Evolutionary conservation across 768 basidiomycete species (phyloP).

Genomic region (Pilatotrama ljubarskyi): DNA sequence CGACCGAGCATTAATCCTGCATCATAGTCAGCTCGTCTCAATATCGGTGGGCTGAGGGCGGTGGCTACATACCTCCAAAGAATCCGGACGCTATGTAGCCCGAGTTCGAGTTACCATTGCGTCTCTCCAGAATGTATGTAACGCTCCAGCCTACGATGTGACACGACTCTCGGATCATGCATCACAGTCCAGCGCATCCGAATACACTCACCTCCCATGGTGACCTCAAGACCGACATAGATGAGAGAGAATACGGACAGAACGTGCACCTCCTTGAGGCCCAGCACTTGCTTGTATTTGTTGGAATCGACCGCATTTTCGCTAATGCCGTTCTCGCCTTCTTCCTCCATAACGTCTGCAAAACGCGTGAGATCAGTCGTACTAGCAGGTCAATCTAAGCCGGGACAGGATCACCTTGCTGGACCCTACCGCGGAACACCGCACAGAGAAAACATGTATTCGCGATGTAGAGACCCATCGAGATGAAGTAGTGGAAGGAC

Average conservation of each 20-base stretch:
- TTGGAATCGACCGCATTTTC: conserved; percentile 34
- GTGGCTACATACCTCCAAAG: conserved; percentile 39
- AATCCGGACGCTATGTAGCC: conserved; percentile 47
- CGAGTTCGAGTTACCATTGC: conserved; percentile 37
- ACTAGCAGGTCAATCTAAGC: background rate
- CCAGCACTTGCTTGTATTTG: conserved; percentile 37
- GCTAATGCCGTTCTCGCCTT: conserved; percentile 19
- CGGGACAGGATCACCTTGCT: conserved; percentile 29
- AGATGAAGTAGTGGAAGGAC: conserved; percentile 47
- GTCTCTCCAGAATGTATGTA: conserved; percentile 41
- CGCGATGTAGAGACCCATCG: conserved; percentile 27
- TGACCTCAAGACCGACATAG: conserved; percentile 45
- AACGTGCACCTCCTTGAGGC: conserved; percentile 36
- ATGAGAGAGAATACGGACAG: conserved; percentile 42
- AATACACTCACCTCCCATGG: conserved; percentile 42
- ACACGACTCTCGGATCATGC: too few relatives aligned
- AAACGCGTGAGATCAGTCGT: background rate
- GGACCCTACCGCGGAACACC: conserved; percentile 31
- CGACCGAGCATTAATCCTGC: conserved; percentile 30
- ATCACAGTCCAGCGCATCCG: too few relatives aligned
- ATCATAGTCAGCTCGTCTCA: too few relatives aligned
- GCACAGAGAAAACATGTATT: conserved; percentile 20
- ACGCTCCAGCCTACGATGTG: conserved; percentile 47
- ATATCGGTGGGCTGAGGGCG: too few relatives aligned
- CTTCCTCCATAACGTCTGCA: conserved; percentile 32